Conservation (phyloP, 768 basidiomycete species). For the Termitomyces sp. region DNA sequence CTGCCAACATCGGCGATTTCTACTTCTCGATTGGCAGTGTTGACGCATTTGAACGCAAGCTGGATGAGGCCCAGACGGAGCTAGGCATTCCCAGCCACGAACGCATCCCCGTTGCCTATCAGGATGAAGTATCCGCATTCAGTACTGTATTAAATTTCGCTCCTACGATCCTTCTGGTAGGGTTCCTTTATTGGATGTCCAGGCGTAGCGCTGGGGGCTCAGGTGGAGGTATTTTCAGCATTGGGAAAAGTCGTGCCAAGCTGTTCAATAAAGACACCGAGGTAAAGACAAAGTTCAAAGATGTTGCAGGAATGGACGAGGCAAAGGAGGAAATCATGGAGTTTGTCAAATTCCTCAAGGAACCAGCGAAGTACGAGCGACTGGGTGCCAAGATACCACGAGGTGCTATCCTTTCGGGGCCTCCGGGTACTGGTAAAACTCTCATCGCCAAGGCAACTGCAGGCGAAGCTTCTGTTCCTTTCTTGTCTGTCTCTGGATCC, state of each 20-base stretch:
- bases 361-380: slow-evolving; percentile 90
- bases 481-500: slow-evolving; percentile 97
- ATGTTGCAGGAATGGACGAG: slow-evolving; percentile 99
- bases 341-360: slow-evolving; percentile 98
- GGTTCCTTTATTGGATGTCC: slow-evolving; percentile 85
- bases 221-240: slow-evolving; percentile 90
- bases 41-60: slow-evolving; percentile 91
- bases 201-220: slow-evolving; percentile 61
- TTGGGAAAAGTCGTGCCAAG: slow-evolving; percentile 92
- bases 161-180: slow-evolving; percentile 89
- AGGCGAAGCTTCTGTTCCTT: slow-evolving; percentile 95
- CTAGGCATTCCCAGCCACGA: slow-evolving; percentile 89
- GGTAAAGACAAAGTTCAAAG: slow-evolving; percentile 88
- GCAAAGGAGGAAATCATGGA: slow-evolving; percentile 99
- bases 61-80: slow-evolving; percentile 90
- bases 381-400: slow-evolving; percentile 97
- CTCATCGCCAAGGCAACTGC: slow-evolving; percentile 97
- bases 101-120: slow-evolving; percentile 95
- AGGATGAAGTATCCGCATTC: slow-evolving; percentile 86
- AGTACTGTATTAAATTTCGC: slow-evolving; percentile 85
- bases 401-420: slow-evolving; percentile 90
- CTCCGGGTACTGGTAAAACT: slow-evolving; percentile 98
- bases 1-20: slow-evolving; percentile 58
- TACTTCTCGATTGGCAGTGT: slow-evolving; percentile 97
- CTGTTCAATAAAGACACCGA: slow-evolving; percentile 97